Percentiles rank a stretch among this genome's conserved stretches.
Evolutionary conservation across 371 early-diverging fungal species (phyloP).

Genomic region (Zancudomyces culisetae): DNA sequence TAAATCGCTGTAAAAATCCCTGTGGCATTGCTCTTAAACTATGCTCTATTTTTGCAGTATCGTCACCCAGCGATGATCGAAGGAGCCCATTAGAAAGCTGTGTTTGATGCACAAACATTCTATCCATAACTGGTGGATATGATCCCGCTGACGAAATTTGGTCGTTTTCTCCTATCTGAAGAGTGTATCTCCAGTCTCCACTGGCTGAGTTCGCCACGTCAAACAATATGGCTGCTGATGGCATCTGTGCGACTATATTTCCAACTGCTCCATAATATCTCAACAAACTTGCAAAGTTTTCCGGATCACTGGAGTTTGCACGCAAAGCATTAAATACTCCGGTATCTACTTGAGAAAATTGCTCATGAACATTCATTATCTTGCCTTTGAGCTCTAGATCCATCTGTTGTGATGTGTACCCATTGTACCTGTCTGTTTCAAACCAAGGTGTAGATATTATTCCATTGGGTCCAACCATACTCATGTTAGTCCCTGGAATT

Average conservation of each 20-base stretch:
- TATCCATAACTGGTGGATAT: slow-evolving; percentile 31
- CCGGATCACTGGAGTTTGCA: background rate
- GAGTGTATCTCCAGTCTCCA: slow-evolving; percentile 24
- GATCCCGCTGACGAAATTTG: slow-evolving; percentile 26
- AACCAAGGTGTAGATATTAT: background rate
- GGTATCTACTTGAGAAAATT: background rate
- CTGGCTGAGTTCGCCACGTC: slow-evolving; percentile 19
- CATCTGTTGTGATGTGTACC: background rate
- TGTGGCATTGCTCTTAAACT: slow-evolving; percentile 37
- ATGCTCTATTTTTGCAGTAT: slow-evolving; percentile 30
- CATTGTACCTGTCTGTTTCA: background rate
- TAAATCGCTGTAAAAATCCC: slow-evolving; percentile 17
- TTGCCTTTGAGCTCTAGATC: background rate
- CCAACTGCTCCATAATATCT: slow-evolving; percentile 18
- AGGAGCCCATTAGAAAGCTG: slow-evolving; percentile 30
- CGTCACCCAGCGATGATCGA: slow-evolving; percentile 11
- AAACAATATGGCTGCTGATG: slow-evolving; percentile 31
- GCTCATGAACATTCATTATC: background rate
- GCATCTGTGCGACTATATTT: slow-evolving; percentile 23
- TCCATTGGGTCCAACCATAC: background rate
- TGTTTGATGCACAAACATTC: slow-evolving; percentile 29
- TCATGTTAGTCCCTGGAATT: background rate
- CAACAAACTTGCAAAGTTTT: background rate
- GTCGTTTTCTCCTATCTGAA: slow-evolving; percentile 33
- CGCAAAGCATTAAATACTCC: background rate